These are phyloP conservation scores for Phycomyces blakesleeanus DNA, from an alignment of 192 early-diverging fungal genomes.

Conservation along the genomic window DNA sequence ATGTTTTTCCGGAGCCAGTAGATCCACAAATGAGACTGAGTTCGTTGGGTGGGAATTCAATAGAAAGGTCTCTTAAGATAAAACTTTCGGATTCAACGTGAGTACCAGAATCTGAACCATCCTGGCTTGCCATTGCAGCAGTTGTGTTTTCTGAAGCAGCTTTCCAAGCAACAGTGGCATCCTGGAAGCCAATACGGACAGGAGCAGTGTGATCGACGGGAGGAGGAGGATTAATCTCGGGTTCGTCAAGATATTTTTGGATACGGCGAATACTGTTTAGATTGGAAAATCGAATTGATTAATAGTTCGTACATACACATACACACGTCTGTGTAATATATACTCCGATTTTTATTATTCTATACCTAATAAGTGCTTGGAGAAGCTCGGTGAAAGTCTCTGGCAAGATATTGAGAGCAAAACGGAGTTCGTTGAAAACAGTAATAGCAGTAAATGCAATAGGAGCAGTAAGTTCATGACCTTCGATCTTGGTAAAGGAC, in stretches of 20 bases:
- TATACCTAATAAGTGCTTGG: conserved; percentile 63
- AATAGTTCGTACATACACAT: too few relatives aligned
- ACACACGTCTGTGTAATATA: background rate
- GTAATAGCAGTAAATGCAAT: conserved; percentile 83
- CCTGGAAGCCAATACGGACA: conserved; percentile 34
- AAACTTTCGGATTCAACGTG: conserved; percentile 45
- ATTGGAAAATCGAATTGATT: conserved; percentile 1
- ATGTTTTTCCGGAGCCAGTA: conserved; percentile 86
- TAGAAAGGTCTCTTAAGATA: conserved; percentile 39
- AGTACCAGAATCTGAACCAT: conserved; percentile 75
- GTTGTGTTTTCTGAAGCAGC: conserved; percentile 70
- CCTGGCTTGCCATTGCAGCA: conserved; percentile 75
- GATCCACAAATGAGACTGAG: conserved; percentile 60
- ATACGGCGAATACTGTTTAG: conserved; percentile 42
- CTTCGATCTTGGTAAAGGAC: conserved; percentile 30
- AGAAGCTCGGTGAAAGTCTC: conserved; percentile 64
- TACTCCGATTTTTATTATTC: background rate
- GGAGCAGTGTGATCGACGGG: conserved; percentile 7
- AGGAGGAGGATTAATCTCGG: conserved; percentile 35
- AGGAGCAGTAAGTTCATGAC: conserved; percentile 55
- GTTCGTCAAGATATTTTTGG: conserved; percentile 40
- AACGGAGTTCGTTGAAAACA: conserved; percentile 85
- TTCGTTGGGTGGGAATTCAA: conserved; percentile 45
- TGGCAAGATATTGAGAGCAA: conserved; percentile 81
- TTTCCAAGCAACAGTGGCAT: conserved; percentile 63